A percentile compares a stretch with the other conserved stretches of the same genome.
phyloP scores from a whole-genome alignment of 2,329 filamentous ascomycete genomes.

The Ophiocordyceps unilateralis region DNA sequence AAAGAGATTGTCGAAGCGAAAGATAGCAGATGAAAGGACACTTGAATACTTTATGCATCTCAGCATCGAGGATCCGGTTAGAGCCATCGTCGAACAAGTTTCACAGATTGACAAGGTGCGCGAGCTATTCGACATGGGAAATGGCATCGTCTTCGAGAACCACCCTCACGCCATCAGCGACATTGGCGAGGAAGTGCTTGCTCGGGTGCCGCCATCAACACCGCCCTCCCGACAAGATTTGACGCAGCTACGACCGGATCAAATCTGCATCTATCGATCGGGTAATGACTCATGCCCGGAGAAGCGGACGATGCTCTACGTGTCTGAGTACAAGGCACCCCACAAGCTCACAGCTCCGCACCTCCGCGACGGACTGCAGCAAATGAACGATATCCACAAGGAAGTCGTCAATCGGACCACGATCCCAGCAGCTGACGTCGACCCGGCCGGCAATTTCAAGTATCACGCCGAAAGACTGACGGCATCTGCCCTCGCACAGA shows the following conservation, averaged over 20 bases:
- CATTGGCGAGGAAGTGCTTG: constrained; percentile 1
- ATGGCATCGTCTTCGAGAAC: constrained; percentile 16
- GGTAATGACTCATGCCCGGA: constrained; percentile 3
- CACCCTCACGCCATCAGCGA: constrained; percentile 11
- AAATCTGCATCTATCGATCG: constrained; percentile 12
- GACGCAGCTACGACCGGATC: constrained; percentile 12
- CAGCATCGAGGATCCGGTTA: constrained; percentile 14
- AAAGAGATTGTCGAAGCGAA: constrained; percentile 6
- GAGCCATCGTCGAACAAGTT: no score
- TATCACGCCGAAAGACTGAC: constrained; percentile 16
- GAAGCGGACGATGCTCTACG: constrained; percentile 9
- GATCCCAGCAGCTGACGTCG: constrained; percentile 7
- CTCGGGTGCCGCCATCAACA: not conserved
- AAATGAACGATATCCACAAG: constrained; percentile 23
- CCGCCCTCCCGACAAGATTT: constrained; percentile 5
- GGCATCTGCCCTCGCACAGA: constrained; percentile 26
- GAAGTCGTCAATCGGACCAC: constrained; percentile 15
- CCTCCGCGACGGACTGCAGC: constrained; percentile 22
- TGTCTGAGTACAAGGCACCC: constrained; percentile 28
- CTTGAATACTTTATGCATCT: constrained; percentile 13
- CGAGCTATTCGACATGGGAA: constrained; percentile 7
- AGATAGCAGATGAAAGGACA: constrained; percentile 10
- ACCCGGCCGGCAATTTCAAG: constrained; percentile 14
- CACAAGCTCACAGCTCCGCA: constrained; percentile 25
- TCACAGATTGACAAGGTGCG: constrained; percentile 15